Evolutionary conservation across 2,329 filamentous ascomycete genomes (phyloP), one percentile per base, ranked within the genome.

Genomic region (Diaporthe ilicicola): DNA sequence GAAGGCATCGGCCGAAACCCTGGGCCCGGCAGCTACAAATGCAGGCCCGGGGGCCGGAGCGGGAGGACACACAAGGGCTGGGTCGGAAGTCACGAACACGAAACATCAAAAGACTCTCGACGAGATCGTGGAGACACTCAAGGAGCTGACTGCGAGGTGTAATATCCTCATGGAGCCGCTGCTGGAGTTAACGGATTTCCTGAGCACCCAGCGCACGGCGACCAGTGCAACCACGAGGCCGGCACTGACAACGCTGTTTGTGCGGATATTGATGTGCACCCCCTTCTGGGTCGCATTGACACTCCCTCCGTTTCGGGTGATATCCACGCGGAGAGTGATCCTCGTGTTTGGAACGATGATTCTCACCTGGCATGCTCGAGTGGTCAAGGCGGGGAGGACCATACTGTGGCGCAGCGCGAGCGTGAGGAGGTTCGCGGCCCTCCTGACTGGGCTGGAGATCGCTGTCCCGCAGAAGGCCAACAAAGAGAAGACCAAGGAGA

Each of bases 101-200:
- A 91, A 92, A 72, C 93, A 96, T 76, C 94, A 97, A 77, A 98
- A 98, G 84, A 98, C 94, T 64, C 83, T 99, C 66, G 96, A 99
- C 79, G 96, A 99, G 83, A 99, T 99, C 72, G 93, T 99, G 70
- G 95, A 98, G 76, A 97, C 94, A 0, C 84, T 99, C 54, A 94
- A 94, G 79, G 91, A 94, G 74, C 94, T 99, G 76, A 98, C 95
- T 0, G 93, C 92, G 6, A 89, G 96, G 61, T 98, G 96, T 82
- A 97, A 98, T 80, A 92, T 97, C 66, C 85, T 99, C 22, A 87
- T 98, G 65, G 95, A 98, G 76, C 96, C 96, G 3, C 88, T 98
- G 69, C 86, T 97, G 54, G 91, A 93, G 74, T 86, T 98, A 79
- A 98, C 95, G 7, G 95, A 98, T 80, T 98, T 98, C 78, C 86